These are phyloP conservation scores for Lachnellula suecica DNA, from an alignment of 2,329 filamentous ascomycete species.

Conservation along the genomic window DNA sequence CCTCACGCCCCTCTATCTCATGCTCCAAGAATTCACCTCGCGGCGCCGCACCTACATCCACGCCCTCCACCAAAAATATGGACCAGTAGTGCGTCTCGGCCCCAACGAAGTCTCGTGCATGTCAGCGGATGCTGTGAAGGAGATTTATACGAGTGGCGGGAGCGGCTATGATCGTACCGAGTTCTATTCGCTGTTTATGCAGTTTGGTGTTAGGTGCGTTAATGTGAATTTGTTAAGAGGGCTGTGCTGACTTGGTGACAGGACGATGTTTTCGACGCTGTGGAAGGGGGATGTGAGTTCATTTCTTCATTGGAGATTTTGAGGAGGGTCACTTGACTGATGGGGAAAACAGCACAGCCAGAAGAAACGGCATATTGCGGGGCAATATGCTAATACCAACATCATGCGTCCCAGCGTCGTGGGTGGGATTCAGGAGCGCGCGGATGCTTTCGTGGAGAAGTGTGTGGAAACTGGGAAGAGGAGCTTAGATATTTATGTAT, in stretches of 20 bases:
- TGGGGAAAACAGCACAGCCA: conserved; percentile 52
- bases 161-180: conserved; percentile 66
- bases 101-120: conserved; percentile 61
- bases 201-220: conserved; percentile 54
- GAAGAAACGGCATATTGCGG: conserved; percentile 62
- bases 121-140: conserved; percentile 54
- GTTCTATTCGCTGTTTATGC: conserved; percentile 60
- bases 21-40: conserved; percentile 49
- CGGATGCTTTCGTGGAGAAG: conserved; percentile 52
- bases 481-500: conserved; percentile 61
- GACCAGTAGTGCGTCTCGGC: conserved; percentile 55
- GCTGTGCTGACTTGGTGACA: conserved; percentile 4
- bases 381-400: conserved; percentile 69
- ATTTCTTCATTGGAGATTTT: neutral
- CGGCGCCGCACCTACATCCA: conserved; percentile 56
- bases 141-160: conserved; percentile 61
- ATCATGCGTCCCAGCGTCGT: conserved; percentile 56
- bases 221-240: neutral
- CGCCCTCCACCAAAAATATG: conserved; percentile 52
- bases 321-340: neutral
- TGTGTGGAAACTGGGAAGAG: conserved; percentile 45
- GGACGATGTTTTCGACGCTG: conserved; percentile 40
- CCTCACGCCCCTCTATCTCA: conserved; percentile 22
- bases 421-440: conserved; percentile 56
- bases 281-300: conserved; percentile 24